A percentile compares a stretch with the other conserved stretches of the same genome.
Conservation (phyloP, 73 alveolate species). For the Paramecium sexaurelia region DNA sequence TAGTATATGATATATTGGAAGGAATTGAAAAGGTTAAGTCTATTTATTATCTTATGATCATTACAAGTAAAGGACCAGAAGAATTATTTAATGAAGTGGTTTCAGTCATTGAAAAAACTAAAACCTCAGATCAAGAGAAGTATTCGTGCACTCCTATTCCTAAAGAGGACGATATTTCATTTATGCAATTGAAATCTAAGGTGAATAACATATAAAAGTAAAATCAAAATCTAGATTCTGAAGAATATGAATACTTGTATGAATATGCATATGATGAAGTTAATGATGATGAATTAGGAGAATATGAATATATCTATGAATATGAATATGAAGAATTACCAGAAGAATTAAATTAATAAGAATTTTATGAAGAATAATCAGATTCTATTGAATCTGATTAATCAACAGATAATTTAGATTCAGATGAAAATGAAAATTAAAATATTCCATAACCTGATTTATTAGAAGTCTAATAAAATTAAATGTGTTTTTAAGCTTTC, state of each 20-base stretch:
- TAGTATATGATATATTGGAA: constrained; percentile 45
- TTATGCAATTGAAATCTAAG: neutral
- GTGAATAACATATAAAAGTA: neutral
- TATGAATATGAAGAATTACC: constrained; percentile 13
- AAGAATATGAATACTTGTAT: constrained; percentile 33
- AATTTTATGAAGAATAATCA: neutral
- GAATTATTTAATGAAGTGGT: neutral
- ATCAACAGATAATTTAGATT: neutral
- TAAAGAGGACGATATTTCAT: neutral
- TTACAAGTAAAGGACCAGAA: constrained; percentile 39
- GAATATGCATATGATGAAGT: neutral
- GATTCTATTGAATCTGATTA: neutral
- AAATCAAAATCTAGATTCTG: neutral
- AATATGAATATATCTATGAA: constrained; percentile 29
- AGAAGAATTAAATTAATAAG: neutral
- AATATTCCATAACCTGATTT: neutral
- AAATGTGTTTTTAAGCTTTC: constrained; percentile 44
- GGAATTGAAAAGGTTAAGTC: constrained; percentile 24
- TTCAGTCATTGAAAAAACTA: neutral
- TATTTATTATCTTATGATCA: constrained; percentile 25
- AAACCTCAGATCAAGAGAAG: neutral
- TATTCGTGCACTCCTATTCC: neutral
- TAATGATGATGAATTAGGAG: neutral
- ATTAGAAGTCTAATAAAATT: neutral
- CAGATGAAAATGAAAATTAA: neutral